Percentiles rank a stretch among this genome's conserved stretches.
Evolutionary conservation across 2,329 filamentous ascomycete genomes (phyloP).

Genomic region (Hymenoscyphus salicellus): DNA sequence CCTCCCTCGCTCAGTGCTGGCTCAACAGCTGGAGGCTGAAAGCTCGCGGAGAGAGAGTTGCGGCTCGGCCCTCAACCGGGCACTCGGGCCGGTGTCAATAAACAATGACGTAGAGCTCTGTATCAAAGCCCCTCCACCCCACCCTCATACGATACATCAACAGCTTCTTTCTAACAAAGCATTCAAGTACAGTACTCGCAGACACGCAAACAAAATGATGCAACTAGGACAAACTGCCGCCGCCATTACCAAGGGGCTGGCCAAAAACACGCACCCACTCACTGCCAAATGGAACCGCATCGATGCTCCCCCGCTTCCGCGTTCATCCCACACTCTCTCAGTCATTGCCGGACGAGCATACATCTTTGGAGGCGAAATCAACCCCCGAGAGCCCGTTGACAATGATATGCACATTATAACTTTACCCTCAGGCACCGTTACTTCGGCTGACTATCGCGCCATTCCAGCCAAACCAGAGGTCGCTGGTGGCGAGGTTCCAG

Average conservation of each 20-base stretch:
- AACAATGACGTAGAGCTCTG: too few relatives aligned
- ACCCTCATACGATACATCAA: too few relatives aligned
- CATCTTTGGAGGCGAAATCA: conserved; percentile 75
- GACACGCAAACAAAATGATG: conserved; percentile 28
- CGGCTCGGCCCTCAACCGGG: too few relatives aligned
- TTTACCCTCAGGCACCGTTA: conserved; percentile 55
- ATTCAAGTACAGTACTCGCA: not conserved
- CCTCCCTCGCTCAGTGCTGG: too few relatives aligned
- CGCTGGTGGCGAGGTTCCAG: conserved; percentile 51
- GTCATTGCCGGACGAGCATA: conserved; percentile 57
- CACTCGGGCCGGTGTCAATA: too few relatives aligned
- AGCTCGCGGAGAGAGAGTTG: too few relatives aligned
- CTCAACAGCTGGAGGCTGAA: too few relatives aligned
- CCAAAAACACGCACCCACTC: conserved; percentile 36
- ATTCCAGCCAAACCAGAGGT: conserved; percentile 49
- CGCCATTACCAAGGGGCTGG: conserved; percentile 26
- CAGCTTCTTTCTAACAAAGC: not conserved
- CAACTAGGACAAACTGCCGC: conserved; percentile 26
- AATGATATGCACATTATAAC: conserved; percentile 68
- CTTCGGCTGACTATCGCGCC: conserved; percentile 55
- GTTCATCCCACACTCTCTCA: conserved; percentile 72
- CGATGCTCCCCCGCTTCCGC: conserved; percentile 53
- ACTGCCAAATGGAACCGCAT: conserved; percentile 62
- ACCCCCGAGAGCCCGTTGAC: conserved; percentile 64
- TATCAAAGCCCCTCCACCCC: too few relatives aligned